Base-by-base conservation (phyloP, 768 basidiomycete genomes). In the Imleria badia region DNA sequence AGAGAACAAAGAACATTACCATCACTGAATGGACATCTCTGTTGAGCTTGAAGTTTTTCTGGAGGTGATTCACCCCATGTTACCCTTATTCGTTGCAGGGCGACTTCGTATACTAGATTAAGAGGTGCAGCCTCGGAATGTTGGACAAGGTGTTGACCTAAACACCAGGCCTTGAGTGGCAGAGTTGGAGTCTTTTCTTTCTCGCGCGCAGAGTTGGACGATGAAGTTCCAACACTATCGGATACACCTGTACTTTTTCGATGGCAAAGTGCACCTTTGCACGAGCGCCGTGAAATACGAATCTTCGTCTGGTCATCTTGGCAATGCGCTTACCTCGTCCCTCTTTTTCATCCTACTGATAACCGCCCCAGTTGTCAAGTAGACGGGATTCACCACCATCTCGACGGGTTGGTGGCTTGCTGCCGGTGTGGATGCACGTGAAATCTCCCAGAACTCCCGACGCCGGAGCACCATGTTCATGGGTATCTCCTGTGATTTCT, bases 201-300 rank as follows among this genome's bases (percentile, higher is more conserved):
- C 40, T 52, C 52, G 6, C 54, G 62, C 14, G 33, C 0, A 30
- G 66, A 52, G 42, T 56, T 51, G 30, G 70, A 68, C 3, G 70
- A 68, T 13, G 68, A 73, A 13, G 64, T 72, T 39, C 58, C 62
- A 13, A 73, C 40, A 13, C 6, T 39, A 52, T 73, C 71, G n/a
- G 30, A 22, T 0, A 19, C 2, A 6, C 20, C 23, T 11, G 39
- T 51, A 35, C 33, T 20, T 39, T 44, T 45, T 41, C 43, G 56
- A 19, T 30, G 13, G 3, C 8, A 30, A 20, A 11, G 6, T 26
- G 17, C n/a, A 35, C 15, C 35, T 67, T 69, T 52, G 26, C 9
- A 29, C 13, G 42, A 49, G 34, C 8, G 3, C n/a, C 10, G 33
- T 61, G 45, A 59, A 54, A 57, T 39, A 44, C 7, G 23, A 39